Conservation (phyloP, 208 protist genomes). For the Acanthamoeba castellanii region DNA sequence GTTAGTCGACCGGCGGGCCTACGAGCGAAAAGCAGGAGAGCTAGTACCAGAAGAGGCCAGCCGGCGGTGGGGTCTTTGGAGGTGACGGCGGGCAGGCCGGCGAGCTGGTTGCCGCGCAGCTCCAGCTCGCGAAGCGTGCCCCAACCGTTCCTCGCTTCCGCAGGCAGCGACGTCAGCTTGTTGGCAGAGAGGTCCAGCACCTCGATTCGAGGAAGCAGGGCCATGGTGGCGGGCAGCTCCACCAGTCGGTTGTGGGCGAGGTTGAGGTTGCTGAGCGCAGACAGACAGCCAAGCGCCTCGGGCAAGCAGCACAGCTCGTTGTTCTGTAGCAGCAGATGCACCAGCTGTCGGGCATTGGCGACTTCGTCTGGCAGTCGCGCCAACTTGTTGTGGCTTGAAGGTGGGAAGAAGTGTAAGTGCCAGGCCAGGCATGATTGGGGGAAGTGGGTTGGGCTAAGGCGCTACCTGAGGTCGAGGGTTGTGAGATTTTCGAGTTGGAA, state of each 20-base stretch:
- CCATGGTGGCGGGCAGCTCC: neutral
- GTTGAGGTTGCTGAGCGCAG: constrained; percentile 23
- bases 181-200: constrained; percentile 1
- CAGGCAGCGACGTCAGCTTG: neutral
- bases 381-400: neutral
- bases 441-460: neutral
- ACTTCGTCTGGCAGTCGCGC: neutral
- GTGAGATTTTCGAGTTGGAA: constrained; percentile 11
- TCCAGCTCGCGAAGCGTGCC: neutral
- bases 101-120: constrained; percentile 18
- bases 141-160: neutral
- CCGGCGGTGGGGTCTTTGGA: constrained; percentile 27
- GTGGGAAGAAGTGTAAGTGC: neutral
- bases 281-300: neutral
- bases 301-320: constrained; percentile 4
- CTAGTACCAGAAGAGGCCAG: constrained; percentile 8
- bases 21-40: neutral
- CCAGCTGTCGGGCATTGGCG: neutral
- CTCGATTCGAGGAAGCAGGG: neutral
- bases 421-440: neutral
- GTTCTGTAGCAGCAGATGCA: neutral
- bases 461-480: constrained; percentile 12
- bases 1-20: neutral
- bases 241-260: constrained; percentile 20
- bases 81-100: neutral